Evolutionary conservation across 257 asterid species (phyloP).

Genomic region (Phtheirospermum japonicum): DNA sequence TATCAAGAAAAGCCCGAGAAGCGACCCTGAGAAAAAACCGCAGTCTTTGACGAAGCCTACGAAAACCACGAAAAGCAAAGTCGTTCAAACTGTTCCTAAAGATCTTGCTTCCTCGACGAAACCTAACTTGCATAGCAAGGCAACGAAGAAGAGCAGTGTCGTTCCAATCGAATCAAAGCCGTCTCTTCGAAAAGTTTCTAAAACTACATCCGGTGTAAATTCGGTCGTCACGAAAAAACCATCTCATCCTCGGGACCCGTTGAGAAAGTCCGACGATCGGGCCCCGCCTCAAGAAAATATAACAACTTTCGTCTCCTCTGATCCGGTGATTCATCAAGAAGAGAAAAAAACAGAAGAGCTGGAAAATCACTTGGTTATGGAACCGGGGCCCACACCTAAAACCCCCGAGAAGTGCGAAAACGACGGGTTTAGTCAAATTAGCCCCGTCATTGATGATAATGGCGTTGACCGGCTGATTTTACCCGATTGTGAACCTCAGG

Average conservation of each 20-base stretch:
- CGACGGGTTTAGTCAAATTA: conserved; percentile 41
- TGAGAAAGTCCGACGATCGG: conserved; percentile 34
- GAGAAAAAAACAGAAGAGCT: conserved; percentile 37
- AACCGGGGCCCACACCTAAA: conserved; percentile 27
- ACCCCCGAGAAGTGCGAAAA: conserved; percentile 47
- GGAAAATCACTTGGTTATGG: conserved; percentile 27
- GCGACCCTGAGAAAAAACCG: conserved; percentile 55
- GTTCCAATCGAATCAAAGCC: conserved; percentile 96
- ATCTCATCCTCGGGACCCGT: conserved; percentile 45
- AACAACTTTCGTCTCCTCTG: conserved; percentile 39
- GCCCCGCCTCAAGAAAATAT: conserved; percentile 41
- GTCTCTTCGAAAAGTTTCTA: conserved; percentile 83
- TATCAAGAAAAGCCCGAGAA: conserved; percentile 45
- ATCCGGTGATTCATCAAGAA: conserved; percentile 42
- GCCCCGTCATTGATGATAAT: conserved; percentile 24
- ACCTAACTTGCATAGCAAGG: conserved; percentile 69
- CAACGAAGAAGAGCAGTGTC: conserved; percentile 81
- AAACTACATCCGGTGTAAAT: conserved; percentile 47
- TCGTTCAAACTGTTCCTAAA: conserved; percentile 44
- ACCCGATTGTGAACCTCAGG: conserved; percentile 38
- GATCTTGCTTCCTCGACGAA: conserved; percentile 50
- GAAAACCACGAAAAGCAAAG: conserved; percentile 53
- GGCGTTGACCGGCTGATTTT: conserved; percentile 31
- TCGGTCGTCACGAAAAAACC: conserved; percentile 48
- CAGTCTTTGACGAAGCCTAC: conserved; percentile 44